Evolutionary conservation across 1,284 basidiomycete species (phyloP).

Genomic region (Sporisorium scitamineum): DNA sequence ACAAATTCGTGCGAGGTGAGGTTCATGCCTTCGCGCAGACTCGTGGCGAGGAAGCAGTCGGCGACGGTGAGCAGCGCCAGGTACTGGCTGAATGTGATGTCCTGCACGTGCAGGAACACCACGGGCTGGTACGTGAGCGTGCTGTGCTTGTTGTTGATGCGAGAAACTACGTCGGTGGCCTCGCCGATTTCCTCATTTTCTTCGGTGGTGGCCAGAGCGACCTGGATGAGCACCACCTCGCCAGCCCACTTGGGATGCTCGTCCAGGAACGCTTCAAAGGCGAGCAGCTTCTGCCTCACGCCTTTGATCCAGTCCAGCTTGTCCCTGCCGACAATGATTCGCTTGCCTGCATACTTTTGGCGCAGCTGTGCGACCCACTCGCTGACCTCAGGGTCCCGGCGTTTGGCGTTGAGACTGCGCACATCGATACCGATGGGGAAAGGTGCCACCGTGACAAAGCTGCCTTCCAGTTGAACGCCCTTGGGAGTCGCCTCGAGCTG

Average conservation of each 20-base stretch:
- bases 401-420: conserved; percentile 76
- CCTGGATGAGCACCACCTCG: conserved; percentile 85
- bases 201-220: conserved; percentile 84
- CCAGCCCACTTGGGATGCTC: conserved; percentile 82
- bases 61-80: conserved; percentile 83
- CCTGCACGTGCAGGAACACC: conserved; percentile 86
- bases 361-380: conserved; percentile 83
- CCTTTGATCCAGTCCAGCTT: conserved; percentile 89
- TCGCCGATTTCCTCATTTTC: conserved; percentile 80
- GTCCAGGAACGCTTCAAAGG: conserved; percentile 85
- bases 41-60: conserved; percentile 87
- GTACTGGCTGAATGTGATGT: conserved; percentile 87
- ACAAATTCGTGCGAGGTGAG: conserved; percentile 85
- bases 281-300: conserved; percentile 83
- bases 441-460: conserved; percentile 84
- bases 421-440: conserved; percentile 93
- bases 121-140: conserved; percentile 87
- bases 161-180: conserved; percentile 81
- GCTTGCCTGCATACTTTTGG: conserved; percentile 84
- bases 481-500: conserved; percentile 84
- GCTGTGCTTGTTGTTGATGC: conserved; percentile 84
- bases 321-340: conserved; percentile 85
- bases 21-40: conserved; percentile 88
- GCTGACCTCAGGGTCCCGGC: conserved; percentile 80
- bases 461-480: conserved; percentile 76